phyloP scores from a whole-genome alignment of 495 filamentous ascomycete genomes.

The Tetracladium marchalianum region DNA sequence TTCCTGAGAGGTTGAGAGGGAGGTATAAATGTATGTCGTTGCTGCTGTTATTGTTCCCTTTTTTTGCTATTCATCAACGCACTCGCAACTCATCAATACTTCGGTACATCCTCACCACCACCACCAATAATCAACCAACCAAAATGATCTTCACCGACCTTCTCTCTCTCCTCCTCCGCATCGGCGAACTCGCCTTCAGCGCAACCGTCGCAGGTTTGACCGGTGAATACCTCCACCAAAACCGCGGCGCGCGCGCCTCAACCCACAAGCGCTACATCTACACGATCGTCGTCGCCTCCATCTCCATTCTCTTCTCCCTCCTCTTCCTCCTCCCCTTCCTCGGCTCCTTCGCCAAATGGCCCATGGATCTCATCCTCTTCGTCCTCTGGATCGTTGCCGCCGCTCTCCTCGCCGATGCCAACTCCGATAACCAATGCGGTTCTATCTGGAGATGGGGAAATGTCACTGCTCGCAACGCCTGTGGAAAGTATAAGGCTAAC shows the following conservation, averaged over 20 bases:
- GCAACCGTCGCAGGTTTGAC: slow-evolving; percentile 46
- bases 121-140: background rate
- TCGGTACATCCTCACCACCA: background rate
- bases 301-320: slow-evolving; percentile 41
- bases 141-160: slow-evolving; percentile 32
- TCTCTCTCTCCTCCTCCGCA: slow-evolving; percentile 36
- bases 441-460: slow-evolving; percentile 37
- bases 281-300: slow-evolving; percentile 41
- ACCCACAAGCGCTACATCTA: slow-evolving; percentile 46
- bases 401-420: slow-evolving; percentile 38
- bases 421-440: slow-evolving; percentile 31
- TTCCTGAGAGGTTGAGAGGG: too few species aligned
- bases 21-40: too few species aligned
- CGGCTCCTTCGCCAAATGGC: slow-evolving; percentile 24
- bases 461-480: slow-evolving; percentile 28
- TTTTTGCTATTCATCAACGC: background rate
- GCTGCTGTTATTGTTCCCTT: background rate
- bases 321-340: slow-evolving; percentile 48
- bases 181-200: slow-evolving; percentile 28
- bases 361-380: slow-evolving; percentile 40
- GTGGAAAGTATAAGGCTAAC: slow-evolving; percentile 48
- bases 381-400: slow-evolving; percentile 45
- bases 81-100: background rate
- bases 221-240: slow-evolving; percentile 38
- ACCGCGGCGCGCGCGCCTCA: slow-evolving; percentile 21